Percentiles rank a stretch among this genome's conserved stretches.
Evolutionary conservation across 257 asterid genomes (phyloP).

Genomic region (Solanum neorickii): DNA sequence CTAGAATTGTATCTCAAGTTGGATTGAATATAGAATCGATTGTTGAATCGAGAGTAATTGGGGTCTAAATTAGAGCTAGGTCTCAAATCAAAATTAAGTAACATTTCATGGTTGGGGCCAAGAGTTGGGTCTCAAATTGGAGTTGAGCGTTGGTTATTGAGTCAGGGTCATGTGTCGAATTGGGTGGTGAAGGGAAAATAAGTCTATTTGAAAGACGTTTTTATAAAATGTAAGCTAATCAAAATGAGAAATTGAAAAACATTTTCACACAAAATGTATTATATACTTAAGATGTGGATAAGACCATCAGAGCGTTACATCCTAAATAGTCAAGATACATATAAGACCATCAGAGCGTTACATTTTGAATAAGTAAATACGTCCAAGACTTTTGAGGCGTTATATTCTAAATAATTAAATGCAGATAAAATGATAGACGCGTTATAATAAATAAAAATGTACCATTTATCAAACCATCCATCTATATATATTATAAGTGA

Average conservation of each 20-base stretch:
- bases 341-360: neutral
- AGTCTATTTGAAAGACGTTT: neutral
- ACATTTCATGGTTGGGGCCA: neutral
- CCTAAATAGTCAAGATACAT: too few species aligned
- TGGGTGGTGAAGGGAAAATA: neutral
- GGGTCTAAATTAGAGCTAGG: neutral
- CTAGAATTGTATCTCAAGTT: neutral
- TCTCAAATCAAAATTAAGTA: neutral
- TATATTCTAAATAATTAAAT: neutral
- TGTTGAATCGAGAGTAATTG: neutral
- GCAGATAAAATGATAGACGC: neutral
- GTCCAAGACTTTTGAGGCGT: neutral
- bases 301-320: neutral
- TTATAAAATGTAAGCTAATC: neutral
- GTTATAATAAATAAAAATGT: neutral
- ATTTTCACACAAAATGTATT: neutral
- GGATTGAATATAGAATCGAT: neutral
- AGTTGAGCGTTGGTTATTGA: neutral
- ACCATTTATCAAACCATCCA: neutral
- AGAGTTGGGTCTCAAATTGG: neutral
- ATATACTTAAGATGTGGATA: neutral
- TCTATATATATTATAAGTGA: neutral
- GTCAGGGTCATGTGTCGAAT: neutral
- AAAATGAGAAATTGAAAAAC: neutral
- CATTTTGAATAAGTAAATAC: too few species aligned